phyloP scores from a whole-genome alignment of 2,329 filamentous ascomycete species.

The Ophidiomyces ophidiicola region DNA sequence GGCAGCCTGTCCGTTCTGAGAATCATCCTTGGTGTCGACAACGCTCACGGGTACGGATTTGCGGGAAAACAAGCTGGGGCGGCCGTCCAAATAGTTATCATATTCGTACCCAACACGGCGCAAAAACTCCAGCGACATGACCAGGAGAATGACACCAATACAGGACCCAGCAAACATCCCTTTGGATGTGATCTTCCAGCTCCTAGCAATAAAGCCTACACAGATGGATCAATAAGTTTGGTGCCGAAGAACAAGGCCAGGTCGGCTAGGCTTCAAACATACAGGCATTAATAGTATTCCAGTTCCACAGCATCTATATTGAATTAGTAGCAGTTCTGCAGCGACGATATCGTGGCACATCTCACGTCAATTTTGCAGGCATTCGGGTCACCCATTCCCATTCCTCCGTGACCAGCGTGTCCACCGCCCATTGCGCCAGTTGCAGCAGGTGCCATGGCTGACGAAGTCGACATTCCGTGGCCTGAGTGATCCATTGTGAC shows the following conservation, averaged over 20 bases:
- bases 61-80: constrained; percentile 28
- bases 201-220: constrained; percentile 52
- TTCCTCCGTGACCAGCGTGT: constrained; percentile 11
- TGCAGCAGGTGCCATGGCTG: constrained; percentile 8
- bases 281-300: constrained; percentile 57
- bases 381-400: constrained; percentile 19
- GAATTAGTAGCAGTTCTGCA: constrained; percentile 6
- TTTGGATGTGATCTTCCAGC: constrained; percentile 57
- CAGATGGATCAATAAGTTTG: background rate
- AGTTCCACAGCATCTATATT: constrained; percentile 65
- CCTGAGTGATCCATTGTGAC: constrained; percentile 11
- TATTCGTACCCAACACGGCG: constrained; percentile 61
- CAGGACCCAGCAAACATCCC: constrained; percentile 70
- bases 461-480: constrained; percentile 8
- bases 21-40: background rate
- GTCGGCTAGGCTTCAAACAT: constrained; percentile 8
- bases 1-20: background rate
- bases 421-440: constrained; percentile 14
- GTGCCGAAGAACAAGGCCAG: background rate
- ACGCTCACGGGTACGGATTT: background rate
- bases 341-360: background rate
- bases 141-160: constrained; percentile 64
- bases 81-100: constrained; percentile 52
- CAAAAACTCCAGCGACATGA: constrained; percentile 58
- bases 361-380: constrained; percentile 27